phyloP scores from a whole-genome alignment of 1,284 basidiomycete species.

The Fomes fomentarius region DNA sequence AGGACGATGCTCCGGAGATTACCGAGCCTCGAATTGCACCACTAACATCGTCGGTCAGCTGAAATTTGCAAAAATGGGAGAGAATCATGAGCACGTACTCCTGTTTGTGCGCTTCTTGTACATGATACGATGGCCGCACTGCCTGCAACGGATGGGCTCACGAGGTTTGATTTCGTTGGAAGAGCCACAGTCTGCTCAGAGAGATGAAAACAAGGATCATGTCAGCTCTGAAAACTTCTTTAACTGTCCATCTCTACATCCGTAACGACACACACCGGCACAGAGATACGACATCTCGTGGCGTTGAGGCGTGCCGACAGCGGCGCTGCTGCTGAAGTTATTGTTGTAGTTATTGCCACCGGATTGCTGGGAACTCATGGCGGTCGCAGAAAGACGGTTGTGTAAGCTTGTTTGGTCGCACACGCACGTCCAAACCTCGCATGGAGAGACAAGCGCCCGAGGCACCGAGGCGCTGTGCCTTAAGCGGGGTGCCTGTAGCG shows the following conservation, averaged over 20 bases:
- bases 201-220: not conserved
- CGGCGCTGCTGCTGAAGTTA: not conserved
- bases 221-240: not conserved
- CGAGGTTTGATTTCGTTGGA: conserved; percentile 93
- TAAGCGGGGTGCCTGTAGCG: not conserved
- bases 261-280: conserved; percentile 64
- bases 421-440: conserved; percentile 20
- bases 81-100: conserved; percentile 64
- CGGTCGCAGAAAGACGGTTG: conserved; percentile 25
- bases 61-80: conserved; percentile 15
- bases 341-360: conserved; percentile 22
- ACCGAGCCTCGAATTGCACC: conserved; percentile 90
- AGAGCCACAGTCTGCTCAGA: conserved; percentile 81
- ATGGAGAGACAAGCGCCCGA: conserved; percentile 10
- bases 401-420: conserved; percentile 30
- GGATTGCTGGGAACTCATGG: conserved; percentile 51
- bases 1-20: conserved; percentile 19
- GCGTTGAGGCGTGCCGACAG: conserved; percentile 42
- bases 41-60: conserved; percentile 44
- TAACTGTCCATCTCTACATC: not conserved
- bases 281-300: conserved; percentile 91
- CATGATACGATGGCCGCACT: conserved; percentile 99
- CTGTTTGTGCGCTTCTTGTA: conserved; percentile 97
- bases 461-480: conserved; percentile 6
- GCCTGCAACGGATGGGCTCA: conserved; percentile 95